Evolutionary conservation across 192 early-diverging fungal species (phyloP).

Genomic region (Coemansia sp.): DNA sequence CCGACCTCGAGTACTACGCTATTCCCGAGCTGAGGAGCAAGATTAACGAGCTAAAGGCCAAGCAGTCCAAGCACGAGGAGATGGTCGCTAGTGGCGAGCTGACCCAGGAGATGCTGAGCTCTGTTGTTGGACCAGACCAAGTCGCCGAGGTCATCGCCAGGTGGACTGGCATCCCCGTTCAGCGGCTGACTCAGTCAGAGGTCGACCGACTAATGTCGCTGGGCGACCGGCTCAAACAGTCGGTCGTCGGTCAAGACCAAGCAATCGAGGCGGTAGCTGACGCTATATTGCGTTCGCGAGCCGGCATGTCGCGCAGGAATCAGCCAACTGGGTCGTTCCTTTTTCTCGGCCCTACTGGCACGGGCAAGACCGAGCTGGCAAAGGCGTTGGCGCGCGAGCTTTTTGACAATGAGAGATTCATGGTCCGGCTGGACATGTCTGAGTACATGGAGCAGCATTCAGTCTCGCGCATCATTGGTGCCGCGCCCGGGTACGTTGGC

Average conservation of each 20-base stretch:
- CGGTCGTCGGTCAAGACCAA: conserved; percentile 89
- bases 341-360: conserved; percentile 96
- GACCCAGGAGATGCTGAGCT: conserved; percentile 66
- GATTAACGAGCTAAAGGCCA: conserved; percentile 68
- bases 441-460: conserved; percentile 95
- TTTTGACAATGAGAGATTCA: conserved; percentile 94
- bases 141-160: conserved; percentile 91
- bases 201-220: conserved; percentile 81
- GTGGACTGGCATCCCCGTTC: conserved; percentile 97
- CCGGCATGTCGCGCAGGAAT: conserved; percentile 76
- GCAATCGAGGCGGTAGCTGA: conserved; percentile 90
- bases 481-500: conserved; percentile 96
- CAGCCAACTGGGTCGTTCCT: conserved; percentile 90
- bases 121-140: conserved; percentile 86
- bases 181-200: conserved; percentile 80
- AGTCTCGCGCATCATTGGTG: conserved; percentile 87
- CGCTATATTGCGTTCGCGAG: conserved; percentile 85
- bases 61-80: conserved; percentile 65
- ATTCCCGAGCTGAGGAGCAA: conserved; percentile 84
- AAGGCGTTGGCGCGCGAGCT: conserved; percentile 81
- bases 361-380: conserved; percentile 87
- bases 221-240: conserved; percentile 69
- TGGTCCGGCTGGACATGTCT: conserved; percentile 98
- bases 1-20: conserved; percentile 91
- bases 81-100: conserved; percentile 52